Evolutionary conservation across 2,329 filamentous ascomycete genomes (phyloP).

Genomic region (Aureobasidium musti): DNA sequence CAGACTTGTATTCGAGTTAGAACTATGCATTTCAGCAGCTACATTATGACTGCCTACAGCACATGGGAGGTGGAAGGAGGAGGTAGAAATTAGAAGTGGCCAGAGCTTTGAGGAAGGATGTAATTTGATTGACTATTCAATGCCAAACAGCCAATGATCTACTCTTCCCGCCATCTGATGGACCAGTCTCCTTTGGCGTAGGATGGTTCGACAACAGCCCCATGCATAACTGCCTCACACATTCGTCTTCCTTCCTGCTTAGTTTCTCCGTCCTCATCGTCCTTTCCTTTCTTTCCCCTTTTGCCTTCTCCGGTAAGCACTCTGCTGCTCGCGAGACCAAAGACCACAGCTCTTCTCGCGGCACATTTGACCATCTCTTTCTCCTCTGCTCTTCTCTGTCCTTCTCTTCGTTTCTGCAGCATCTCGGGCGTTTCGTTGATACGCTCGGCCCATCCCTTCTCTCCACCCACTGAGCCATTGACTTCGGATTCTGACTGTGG

Average conservation of each 20-base stretch:
- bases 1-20: too few species aligned
- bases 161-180: conserved; percentile 57
- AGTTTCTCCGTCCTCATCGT: conserved; percentile 34
- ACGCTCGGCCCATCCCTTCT: conserved; percentile 58
- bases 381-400: conserved; percentile 52
- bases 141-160: too few species aligned
- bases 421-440: conserved; percentile 56
- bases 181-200: conserved; percentile 64
- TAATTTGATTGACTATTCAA: too few species aligned
- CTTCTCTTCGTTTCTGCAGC: conserved; percentile 52
- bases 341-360: conserved; percentile 61
- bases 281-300: conserved; percentile 31
- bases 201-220: conserved; percentile 60
- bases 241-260: conserved; percentile 43
- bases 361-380: conserved; percentile 64
- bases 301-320: conserved; percentile 34
- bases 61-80: too few species aligned
- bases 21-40: too few species aligned
- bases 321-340: conserved; percentile 48
- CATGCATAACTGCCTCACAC: conserved; percentile 62
- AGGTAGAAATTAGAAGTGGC: too few species aligned
- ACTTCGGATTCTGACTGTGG: conserved; percentile 53
- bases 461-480: conserved; percentile 59
- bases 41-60: too few species aligned
- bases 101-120: too few species aligned